Conservation (phyloP, 495 filamentous ascomycete species). For the Neurospora sublineolata region DNA sequence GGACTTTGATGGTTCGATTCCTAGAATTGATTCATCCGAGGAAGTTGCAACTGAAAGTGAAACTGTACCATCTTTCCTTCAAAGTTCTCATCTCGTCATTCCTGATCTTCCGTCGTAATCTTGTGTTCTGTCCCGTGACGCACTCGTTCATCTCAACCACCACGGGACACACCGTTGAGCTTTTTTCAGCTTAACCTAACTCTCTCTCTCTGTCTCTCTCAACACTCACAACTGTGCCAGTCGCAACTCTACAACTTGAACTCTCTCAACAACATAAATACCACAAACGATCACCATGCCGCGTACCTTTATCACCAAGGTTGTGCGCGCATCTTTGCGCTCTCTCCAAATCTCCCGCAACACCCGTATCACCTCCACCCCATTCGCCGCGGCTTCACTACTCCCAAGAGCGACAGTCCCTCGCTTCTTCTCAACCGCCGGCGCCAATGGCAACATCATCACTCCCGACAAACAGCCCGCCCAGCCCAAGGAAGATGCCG, state of each 20-base stretch:
- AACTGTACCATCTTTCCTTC: not conserved
- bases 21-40: not conserved
- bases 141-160: not conserved
- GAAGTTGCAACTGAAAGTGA: not conserved
- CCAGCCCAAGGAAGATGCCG: constrained; percentile 5
- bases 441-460: constrained; percentile 14
- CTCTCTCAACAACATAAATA: not conserved
- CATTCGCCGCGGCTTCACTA: not conserved
- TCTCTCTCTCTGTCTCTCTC: not conserved
- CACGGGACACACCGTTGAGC: not conserved
- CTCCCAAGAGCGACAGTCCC: not conserved
- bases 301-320: constrained; percentile 13
- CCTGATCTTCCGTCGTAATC: not conserved
- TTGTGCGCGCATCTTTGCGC: constrained; percentile 13
- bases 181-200: not conserved
- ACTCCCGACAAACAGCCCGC: constrained; percentile 21
- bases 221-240: not conserved
- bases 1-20: not conserved
- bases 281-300: constrained; percentile 15
- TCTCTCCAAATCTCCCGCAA: constrained; percentile 6
- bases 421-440: constrained; percentile 9
- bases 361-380: not conserved
- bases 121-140: not conserved
- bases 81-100: not conserved
- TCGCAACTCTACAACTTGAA: not conserved